phyloP scores from a whole-genome alignment of 169 alveolate genomes.

The Eimeria maxima region DNA sequence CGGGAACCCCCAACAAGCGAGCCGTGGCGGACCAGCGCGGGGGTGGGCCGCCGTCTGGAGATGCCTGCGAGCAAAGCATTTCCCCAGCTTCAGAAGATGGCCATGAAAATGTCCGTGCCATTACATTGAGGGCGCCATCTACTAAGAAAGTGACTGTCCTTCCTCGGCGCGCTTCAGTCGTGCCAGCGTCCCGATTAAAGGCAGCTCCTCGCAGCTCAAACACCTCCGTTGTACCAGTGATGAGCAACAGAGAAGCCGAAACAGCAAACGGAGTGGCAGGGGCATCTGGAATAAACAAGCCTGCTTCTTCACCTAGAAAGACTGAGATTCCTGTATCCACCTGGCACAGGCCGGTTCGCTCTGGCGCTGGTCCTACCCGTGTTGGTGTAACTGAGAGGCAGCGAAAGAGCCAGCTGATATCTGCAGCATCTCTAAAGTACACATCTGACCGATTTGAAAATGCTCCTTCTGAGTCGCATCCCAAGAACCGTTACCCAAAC shows the following conservation, averaged over 20 bases:
- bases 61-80: neutral
- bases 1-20: constrained; percentile 7
- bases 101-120: neutral
- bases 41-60: neutral
- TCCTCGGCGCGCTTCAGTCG: constrained; percentile 48
- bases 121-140: neutral
- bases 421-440: constrained; percentile 21
- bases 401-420: neutral
- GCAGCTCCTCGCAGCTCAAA: neutral
- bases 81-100: neutral
- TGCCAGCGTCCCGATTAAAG: neutral
- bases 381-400: constrained; percentile 5
- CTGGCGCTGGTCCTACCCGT: constrained; percentile 2
- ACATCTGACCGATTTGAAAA: neutral
- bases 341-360: constrained; percentile 41
- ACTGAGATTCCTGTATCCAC: neutral
- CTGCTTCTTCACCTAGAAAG: constrained; percentile 16
- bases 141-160: neutral
- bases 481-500: neutral
- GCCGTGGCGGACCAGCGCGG: constrained; percentile 1
- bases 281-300: neutral
- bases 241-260: constrained; percentile 26
- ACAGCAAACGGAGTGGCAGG: neutral
- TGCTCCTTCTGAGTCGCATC: neutral
- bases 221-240: neutral